Conservation (phyloP, 176 grass and related monocot genomes). For the Poa annua region DNA sequence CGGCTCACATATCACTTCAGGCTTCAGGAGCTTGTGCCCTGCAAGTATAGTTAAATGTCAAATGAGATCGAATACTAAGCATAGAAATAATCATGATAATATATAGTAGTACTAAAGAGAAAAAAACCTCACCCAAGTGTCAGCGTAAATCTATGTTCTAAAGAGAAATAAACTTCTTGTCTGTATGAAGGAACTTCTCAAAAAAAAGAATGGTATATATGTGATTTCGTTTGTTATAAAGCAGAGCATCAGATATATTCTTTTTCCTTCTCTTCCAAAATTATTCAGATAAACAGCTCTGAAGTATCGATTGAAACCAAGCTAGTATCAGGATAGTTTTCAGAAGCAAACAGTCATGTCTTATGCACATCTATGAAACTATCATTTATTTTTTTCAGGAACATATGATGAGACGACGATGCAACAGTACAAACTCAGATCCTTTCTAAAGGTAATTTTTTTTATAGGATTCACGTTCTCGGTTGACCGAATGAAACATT, state of each 20-base stretch:
- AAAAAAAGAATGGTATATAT: neutral
- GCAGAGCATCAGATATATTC: neutral
- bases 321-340: neutral
- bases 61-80: neutral
- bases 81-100: neutral
- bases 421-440: neutral
- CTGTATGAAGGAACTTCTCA: neutral
- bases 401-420: neutral
- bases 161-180: neutral
- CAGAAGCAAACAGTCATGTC: neutral
- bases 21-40: conserved; percentile 79
- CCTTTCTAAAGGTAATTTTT: neutral
- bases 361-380: neutral
- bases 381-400: neutral
- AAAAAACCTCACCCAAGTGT: neutral
- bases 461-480: too few species aligned
- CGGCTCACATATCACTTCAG: conserved; percentile 73
- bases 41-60: neutral
- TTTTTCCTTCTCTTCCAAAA: neutral
- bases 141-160: neutral
- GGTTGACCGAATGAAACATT: neutral
- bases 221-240: neutral
- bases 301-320: neutral
- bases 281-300: neutral
- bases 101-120: neutral